phyloP scores from a whole-genome alignment of 805 yeast genomes.

The Starmerella stellata region DNA sequence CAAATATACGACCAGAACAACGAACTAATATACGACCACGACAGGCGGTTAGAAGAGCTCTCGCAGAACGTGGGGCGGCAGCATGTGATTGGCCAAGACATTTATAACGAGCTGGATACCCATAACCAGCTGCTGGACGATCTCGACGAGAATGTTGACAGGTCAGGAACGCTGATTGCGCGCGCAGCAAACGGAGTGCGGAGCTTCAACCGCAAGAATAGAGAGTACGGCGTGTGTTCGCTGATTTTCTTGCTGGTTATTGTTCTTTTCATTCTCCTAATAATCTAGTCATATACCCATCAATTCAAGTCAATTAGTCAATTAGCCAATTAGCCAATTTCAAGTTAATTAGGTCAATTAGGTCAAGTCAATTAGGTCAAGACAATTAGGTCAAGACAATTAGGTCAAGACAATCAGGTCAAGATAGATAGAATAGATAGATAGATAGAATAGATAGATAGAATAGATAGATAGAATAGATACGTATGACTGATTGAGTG shows the following conservation, averaged over 20 bases:
- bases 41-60: conserved; percentile 23
- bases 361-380: no score
- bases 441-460: no score
- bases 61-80: conserved; percentile 25
- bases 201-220: conserved; percentile 24
- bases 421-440: no score
- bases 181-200: conserved; percentile 23
- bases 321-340: no score
- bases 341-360: background rate
- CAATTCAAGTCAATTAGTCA: no score
- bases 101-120: conserved; percentile 24
- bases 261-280: conserved; percentile 20
- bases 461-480: no score
- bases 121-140: conserved; percentile 25
- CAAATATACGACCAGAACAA: conserved; percentile 14
- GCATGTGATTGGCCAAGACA: conserved; percentile 24
- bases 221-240: conserved; percentile 25
- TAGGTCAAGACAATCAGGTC: no score
- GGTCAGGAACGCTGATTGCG: conserved; percentile 21
- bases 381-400: no score
- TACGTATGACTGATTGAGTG: no score
- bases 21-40: conserved; percentile 24
- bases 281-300: conserved; percentile 20
- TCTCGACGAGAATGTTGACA: conserved; percentile 25
- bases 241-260: conserved; percentile 21